Evolutionary conservation across 768 basidiomycete species (phyloP).

Genomic region (Mycena vulgaris): DNA sequence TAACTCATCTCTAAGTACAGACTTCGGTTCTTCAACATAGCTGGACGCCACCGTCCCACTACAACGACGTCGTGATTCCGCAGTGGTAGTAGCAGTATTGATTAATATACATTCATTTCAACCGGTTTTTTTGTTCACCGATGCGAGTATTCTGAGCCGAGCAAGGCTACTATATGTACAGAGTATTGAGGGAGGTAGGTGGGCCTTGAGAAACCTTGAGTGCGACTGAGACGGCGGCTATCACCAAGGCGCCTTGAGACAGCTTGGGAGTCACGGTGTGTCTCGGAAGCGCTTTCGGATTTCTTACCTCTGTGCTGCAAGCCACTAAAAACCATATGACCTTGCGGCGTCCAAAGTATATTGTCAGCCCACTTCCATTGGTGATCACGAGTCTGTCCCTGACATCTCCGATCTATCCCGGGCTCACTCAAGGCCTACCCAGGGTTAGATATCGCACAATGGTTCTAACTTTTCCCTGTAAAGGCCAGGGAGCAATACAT

Average conservation of each 20-base stretch:
- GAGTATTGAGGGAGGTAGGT: not conserved
- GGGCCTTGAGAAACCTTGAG: not conserved
- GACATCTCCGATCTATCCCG: too few species aligned
- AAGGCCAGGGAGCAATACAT: too few species aligned
- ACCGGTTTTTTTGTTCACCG: not conserved
- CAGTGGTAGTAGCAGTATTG: not conserved
- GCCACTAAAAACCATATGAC: slow-evolving; percentile 12
- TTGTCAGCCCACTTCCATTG: too few species aligned
- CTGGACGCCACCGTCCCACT: not conserved
- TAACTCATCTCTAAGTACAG: not conserved
- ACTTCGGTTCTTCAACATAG: not conserved
- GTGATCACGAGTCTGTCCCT: too few species aligned
- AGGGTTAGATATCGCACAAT: too few species aligned
- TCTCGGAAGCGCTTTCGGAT: not conserved
- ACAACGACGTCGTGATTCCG: not conserved
- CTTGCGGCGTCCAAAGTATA: not conserved
- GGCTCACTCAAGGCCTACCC: too few species aligned
- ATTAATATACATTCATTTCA: not conserved
- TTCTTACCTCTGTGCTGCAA: slow-evolving; percentile 6
- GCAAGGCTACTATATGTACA: not conserved
- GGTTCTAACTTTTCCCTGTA: too few species aligned
- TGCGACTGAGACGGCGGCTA: not conserved
- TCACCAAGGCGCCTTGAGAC: not conserved
- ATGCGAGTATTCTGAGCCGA: not conserved
- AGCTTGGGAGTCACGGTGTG: slow-evolving; percentile 2